Percentiles rank a stretch among this genome's conserved stretches.
Evolutionary conservation across 2,329 filamentous ascomycete species (phyloP).

Genomic region (Penicillium sp.): DNA sequence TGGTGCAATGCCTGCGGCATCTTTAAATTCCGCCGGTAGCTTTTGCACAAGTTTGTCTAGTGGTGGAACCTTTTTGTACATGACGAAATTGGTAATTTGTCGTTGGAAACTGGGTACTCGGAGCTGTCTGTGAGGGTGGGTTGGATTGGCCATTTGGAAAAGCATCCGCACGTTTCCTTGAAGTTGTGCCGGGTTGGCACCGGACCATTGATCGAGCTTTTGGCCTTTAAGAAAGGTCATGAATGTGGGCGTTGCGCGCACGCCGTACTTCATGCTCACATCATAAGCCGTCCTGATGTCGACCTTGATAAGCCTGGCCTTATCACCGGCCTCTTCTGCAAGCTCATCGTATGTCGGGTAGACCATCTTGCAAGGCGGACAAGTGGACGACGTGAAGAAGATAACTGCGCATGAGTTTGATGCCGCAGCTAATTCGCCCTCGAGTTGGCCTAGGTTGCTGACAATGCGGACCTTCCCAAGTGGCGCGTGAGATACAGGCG

Average conservation of each 20-base stretch:
- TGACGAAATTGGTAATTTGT: slow-evolving; percentile 64
- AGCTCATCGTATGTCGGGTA: slow-evolving; percentile 82
- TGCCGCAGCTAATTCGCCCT: slow-evolving; percentile 61
- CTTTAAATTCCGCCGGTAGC: slow-evolving; percentile 62
- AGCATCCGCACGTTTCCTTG: slow-evolving; percentile 72
- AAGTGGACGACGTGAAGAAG: slow-evolving; percentile 91
- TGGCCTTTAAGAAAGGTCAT: slow-evolving; percentile 77
- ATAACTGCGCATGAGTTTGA: slow-evolving; percentile 71
- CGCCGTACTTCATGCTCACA: slow-evolving; percentile 64
- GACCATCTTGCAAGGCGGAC: slow-evolving; percentile 77
- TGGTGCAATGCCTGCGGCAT: slow-evolving; percentile 60
- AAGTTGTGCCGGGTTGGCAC: slow-evolving; percentile 68
- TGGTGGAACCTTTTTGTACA: slow-evolving; percentile 77
- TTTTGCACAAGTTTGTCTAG: slow-evolving; percentile 79
- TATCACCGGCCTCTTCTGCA: slow-evolving; percentile 68
- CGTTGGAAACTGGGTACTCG: slow-evolving; percentile 69
- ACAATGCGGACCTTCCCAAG: slow-evolving; percentile 61
- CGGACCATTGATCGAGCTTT: slow-evolving; percentile 77
- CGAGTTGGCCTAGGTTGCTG: slow-evolving; percentile 59
- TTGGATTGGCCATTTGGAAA: slow-evolving; percentile 70
- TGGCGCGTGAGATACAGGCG: slow-evolving; percentile 14
- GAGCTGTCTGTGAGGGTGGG: slow-evolving; percentile 73
- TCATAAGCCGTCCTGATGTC: slow-evolving; percentile 70
- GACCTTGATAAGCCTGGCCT: slow-evolving; percentile 75
- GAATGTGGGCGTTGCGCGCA: slow-evolving; percentile 84